Base-by-base conservation (phyloP, 345 rosid genomes). In the Clausena lansium region DNA sequence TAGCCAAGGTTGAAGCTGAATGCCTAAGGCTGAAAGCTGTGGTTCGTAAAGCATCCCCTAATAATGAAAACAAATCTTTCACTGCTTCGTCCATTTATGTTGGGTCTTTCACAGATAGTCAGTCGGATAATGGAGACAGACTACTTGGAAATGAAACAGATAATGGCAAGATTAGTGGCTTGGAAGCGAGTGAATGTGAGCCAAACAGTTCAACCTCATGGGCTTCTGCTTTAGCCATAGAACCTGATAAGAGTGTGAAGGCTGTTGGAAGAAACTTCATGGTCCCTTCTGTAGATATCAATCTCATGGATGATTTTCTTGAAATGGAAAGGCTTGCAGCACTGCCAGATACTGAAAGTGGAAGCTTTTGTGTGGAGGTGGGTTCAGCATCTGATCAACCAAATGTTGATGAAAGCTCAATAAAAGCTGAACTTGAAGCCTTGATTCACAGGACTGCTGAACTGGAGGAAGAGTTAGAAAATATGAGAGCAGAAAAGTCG, bases 301-400 rank as follows among this genome's bases (percentile, higher is more conserved):
- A 88, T 85, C 90, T 96, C 80, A 90, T 96, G 99, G 98, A 93
- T 83, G 99, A 95, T 81, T 95, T 95, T 86, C 92, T 95, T 24
- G 99, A 95, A 86, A 93, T 95, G 97, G 94, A 93, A 77, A 91
- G 86, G 85, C 91, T 94, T 1, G 98, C 93, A 28, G 88, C 93
- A 57, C 68, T 76, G 70, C 91, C 88, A 0, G 86, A 79, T 35
- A 81, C 86, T 72, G 89, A 82, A 82, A 83, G 77, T 22, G 85
- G 78, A 76, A 83, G 79, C 71, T 74, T 86, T 73, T 73, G 67
- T 59, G 38, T 41, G 25, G 90, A 85, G 78, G 69, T 50, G 25
- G 88, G 57, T 66, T 70, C 77, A 50, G 68, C 54, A 52, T 39
- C 86, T 27, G 81, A 85, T 63, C 85, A 81, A 80, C 15, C 74